Base-by-base conservation (phyloP, 2,329 filamentous ascomycete species). In the Aspergillus aculeatus region DNA sequence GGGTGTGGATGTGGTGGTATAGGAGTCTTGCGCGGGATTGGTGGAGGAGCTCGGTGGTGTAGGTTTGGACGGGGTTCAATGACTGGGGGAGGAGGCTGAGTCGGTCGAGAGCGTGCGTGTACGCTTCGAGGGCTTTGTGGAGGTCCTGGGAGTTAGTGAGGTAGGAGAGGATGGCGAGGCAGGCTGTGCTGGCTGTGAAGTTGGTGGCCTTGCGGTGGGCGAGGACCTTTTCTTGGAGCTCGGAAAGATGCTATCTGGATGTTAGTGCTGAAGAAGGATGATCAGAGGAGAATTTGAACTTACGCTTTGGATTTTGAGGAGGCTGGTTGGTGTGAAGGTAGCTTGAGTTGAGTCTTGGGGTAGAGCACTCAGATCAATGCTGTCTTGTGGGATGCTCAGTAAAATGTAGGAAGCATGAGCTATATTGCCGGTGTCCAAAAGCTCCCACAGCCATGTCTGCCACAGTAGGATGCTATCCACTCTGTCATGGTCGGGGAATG, bases 21-120 rank as follows among this genome's bases (percentile, higher is more conserved):
- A 96, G 75, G 0, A 97, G 76, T 9, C 80, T 82, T 5, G 88
- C 83, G 31, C 87, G 84, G 58, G 82, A 82, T 76, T 96, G 91
- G 16, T 93, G 83, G 0, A 92, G 76, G 0, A 83, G 77, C 72
- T 96, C 90, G 41, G 77, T 68, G 0, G 75, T 63, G 7, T 75
- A 74, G 0, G 76, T 70, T 5, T 71, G 66, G 52, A 66, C 69
- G 16, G 66, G 50, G 21, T 67, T 62, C 11, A 62, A 67, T 4
- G 86, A 73, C 1, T 69, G 65, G 9, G 81, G 48, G 1, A 83
- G 59, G 77, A 80, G 10, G 64, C 66, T 35, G 72, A 77, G 56
- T 81, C 77, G 58, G 70, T 72, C 7, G 68, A 69, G 65, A 83
- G 80, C 38, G 80, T 81, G n/a, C 10, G 58, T 60, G 57, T 82